Base-by-base conservation (phyloP, 2,329 filamentous ascomycete species). In the Decorospora gaudefroyi region DNA sequence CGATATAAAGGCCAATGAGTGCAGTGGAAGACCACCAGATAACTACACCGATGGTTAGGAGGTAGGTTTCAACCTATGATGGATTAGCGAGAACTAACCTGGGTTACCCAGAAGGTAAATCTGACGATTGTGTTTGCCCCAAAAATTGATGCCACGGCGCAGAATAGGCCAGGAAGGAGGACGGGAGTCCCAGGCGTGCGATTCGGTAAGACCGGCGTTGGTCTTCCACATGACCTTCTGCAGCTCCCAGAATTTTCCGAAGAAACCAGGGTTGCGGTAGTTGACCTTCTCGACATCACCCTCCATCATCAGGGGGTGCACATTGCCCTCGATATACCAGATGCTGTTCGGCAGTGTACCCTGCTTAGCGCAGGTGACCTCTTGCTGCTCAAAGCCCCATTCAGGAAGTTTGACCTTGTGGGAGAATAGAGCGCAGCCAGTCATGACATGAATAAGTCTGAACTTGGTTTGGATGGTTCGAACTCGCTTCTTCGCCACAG, bases 181-280 rank as follows among this genome's bases (percentile, higher is more conserved):
- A 31, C 93, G 88, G 32, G 93, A 97, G 70, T 99, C 93, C 93
- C 95, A 99, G 38, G 91, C 90, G 68, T 99, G 93, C 12, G 91
- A 96, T 65, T 99, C 93, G 17, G 93, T 89, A 34, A 99, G 83
- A 29, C 93, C 93, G 21, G 93, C 93, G 67, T 99, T 99, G 23
- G 93, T 99, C 62, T 82, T 90, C 93, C 93, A 99, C 93, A 99
- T 99, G 53, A 99, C 93, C 72, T 88, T 86, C 69, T 99, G 91
- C 30, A 99, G 80, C 74, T 99, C 93, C 83, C 87, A 90, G 77
- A 99, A 99, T 72, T 99, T 99, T 64, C 89, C 90, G 51, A 99
- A 85, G 82, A 99, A 99, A 18, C 92, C 90, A 10, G 92, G 93
- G 61, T 91, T 86, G 62, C 83, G 84, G 74, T 99, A 99, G 75